Evolutionary conservation across 2,329 filamentous ascomycete genomes (phyloP).

Genomic region (Peltaster fructicola): DNA sequence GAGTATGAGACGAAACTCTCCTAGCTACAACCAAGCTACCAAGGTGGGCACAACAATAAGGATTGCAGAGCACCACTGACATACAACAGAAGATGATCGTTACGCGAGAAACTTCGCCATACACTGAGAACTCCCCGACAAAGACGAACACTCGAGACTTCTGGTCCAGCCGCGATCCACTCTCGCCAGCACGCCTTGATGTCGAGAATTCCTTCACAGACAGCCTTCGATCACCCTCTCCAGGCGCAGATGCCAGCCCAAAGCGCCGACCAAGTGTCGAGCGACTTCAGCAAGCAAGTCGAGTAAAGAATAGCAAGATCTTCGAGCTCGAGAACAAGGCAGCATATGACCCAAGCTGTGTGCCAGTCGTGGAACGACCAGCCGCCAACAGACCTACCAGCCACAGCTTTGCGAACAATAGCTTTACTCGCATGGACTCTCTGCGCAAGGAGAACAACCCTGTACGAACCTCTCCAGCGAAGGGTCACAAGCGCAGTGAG

Average conservation of each 20-base stretch:
- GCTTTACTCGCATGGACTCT: constrained; percentile 42
- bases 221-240: constrained; percentile 37
- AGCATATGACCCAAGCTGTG: constrained; percentile 70
- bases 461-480: constrained; percentile 11
- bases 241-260: constrained; percentile 37
- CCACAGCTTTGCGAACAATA: constrained; percentile 50
- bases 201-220: constrained; percentile 46
- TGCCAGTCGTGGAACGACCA: constrained; percentile 66
- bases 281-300: constrained; percentile 81
- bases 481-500: constrained; percentile 29
- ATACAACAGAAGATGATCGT: constrained; percentile 45
- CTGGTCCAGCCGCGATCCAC: constrained; percentile 62
- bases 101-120: constrained; percentile 61
- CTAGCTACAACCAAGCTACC: constrained; percentile 62
- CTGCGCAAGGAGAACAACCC: constrained; percentile 22
- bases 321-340: constrained; percentile 82
- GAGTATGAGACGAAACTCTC: constrained; percentile 77
- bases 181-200: constrained; percentile 44
- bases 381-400: constrained; percentile 42
- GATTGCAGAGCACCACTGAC: constrained; percentile 7
- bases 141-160: constrained; percentile 62
- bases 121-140: constrained; percentile 29
- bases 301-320: constrained; percentile 97
- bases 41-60: constrained; percentile 38
- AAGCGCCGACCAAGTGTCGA: constrained; percentile 82